Evolutionary conservation across 371 early-diverging fungal species (phyloP).

Genomic region (Parasitella parasitica): DNA sequence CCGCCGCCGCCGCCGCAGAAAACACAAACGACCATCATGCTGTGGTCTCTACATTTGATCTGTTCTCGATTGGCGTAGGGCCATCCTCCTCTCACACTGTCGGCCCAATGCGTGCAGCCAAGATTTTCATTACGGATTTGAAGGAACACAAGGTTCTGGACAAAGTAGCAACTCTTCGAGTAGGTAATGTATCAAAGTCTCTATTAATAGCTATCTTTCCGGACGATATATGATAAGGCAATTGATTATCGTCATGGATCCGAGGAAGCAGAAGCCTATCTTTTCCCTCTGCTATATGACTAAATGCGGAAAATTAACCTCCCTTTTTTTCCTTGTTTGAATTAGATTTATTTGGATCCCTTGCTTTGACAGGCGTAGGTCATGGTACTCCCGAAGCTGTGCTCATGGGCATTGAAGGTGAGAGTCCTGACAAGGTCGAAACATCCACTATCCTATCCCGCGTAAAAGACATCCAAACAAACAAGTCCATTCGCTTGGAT

Average conservation of each 20-base stretch:
- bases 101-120: conserved; percentile 96
- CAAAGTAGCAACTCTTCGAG: conserved; percentile 69
- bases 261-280: conserved; percentile 3
- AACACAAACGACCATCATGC: conserved; percentile 65
- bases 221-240: neutral
- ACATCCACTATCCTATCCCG: conserved; percentile 77
- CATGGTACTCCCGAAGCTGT: conserved; percentile 94
- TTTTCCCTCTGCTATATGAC: neutral
- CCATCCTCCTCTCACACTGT: conserved; percentile 92
- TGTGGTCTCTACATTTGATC: conserved; percentile 92
- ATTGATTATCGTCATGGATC: neutral
- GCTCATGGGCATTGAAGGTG: conserved; percentile 91
- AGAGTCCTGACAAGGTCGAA: conserved; percentile 88
- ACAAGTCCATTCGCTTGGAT: conserved; percentile 70
- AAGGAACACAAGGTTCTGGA: conserved; percentile 71
- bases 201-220: neutral
- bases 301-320: conserved; percentile 1
- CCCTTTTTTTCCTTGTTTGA: conserved; percentile 24
- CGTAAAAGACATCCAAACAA: conserved; percentile 70
- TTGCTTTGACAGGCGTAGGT: conserved; percentile 93
- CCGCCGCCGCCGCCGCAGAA: neutral
- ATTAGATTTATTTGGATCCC: conserved; percentile 90
- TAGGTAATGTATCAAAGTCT: conserved; percentile 38
- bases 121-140: conserved; percentile 88
- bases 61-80: conserved; percentile 95